Conservation (phyloP, 169 alveolate genomes). For the Miamiensis avidus region DNA sequence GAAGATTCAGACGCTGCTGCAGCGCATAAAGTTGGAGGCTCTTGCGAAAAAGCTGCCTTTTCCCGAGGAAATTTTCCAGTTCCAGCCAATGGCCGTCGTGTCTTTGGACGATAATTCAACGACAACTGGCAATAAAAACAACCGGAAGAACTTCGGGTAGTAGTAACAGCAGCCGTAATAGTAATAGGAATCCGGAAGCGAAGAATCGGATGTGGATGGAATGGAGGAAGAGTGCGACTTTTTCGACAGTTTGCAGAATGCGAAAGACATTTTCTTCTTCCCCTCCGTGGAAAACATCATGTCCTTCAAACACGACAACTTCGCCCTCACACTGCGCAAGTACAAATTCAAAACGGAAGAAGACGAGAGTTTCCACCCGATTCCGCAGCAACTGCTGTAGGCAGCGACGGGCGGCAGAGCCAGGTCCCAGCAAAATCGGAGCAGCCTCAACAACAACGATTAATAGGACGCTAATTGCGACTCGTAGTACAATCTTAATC, state of each 20-base stretch:
- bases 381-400: background rate
- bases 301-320: constrained; percentile 4
- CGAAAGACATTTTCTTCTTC: background rate
- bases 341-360: background rate
- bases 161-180: no score
- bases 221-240: background rate
- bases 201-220: background rate
- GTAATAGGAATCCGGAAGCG: background rate
- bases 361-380: background rate
- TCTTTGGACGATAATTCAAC: no score
- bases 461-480: background rate
- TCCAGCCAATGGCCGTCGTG: background rate
- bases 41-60: constrained; percentile 10
- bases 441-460: no score
- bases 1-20: constrained; percentile 15
- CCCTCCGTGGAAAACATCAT: constrained; percentile 22
- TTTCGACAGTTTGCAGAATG: background rate
- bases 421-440: no score
- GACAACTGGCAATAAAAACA: no score
- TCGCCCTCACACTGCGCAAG: constrained; percentile 2
- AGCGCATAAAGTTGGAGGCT: constrained; percentile 1
- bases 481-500: background rate
- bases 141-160: no score
- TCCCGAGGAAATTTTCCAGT: background rate
- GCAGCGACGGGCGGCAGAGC: no score